Percentiles rank a stretch among this genome's conserved stretches.
phyloP scores from a whole-genome alignment of 2,329 filamentous ascomycete genomes.

The Calonectria pseudoturangicola region DNA sequence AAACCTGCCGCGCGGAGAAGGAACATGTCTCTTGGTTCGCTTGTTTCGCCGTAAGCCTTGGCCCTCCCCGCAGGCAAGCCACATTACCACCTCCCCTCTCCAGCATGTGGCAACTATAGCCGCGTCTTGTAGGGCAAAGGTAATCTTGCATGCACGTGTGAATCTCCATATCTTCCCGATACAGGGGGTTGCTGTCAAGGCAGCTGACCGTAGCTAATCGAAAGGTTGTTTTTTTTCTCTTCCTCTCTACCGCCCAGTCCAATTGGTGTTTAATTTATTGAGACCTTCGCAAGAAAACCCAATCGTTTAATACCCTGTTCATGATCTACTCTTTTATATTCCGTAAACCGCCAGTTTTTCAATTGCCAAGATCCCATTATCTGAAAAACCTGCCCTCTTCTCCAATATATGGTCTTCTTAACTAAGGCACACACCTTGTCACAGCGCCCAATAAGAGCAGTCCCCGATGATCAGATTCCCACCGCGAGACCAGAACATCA shows the following conservation, averaged over 20 bases:
- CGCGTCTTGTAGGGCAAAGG: background rate
- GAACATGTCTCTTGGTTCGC: background rate
- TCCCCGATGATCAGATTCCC: too few species aligned
- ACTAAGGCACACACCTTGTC: background rate
- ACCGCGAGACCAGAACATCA: too few species aligned
- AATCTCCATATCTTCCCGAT: background rate
- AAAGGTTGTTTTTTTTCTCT: background rate
- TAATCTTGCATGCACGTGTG: background rate
- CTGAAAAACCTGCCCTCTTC: background rate
- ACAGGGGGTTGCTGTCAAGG: background rate
- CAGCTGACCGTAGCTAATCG: background rate
- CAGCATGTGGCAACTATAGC: slow-evolving; percentile 11
- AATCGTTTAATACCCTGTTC: slow-evolving; percentile 9
- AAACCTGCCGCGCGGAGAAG: slow-evolving; percentile 21
- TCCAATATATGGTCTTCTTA: background rate
- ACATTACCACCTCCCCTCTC: background rate
- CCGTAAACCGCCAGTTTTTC: background rate
- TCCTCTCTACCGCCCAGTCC: too few species aligned
- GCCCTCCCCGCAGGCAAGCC: slow-evolving; percentile 10
- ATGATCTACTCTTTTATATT: background rate
- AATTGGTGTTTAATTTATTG: background rate
- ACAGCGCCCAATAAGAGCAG: background rate
- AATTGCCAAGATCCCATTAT: background rate
- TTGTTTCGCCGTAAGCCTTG: slow-evolving; percentile 4
- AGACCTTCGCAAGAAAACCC: background rate